Evolutionary conservation across 2,329 filamentous ascomycete genomes (phyloP).

Genomic region (Cadophora sp.): DNA sequence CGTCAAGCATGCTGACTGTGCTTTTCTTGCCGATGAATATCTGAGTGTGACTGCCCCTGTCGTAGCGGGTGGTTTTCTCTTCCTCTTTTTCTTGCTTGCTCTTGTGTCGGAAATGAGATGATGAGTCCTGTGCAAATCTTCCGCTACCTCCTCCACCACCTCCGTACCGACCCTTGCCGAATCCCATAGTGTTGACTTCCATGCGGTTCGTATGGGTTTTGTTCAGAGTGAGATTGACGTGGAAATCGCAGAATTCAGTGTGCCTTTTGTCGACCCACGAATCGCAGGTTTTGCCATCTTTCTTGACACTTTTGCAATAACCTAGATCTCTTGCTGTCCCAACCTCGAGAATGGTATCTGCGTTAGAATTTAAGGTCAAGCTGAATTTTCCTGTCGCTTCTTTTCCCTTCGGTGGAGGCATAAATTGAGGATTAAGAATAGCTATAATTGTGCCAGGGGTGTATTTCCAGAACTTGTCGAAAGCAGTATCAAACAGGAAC

Average conservation of each 20-base stretch:
- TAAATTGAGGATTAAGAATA: constrained; percentile 87
- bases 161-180: constrained; percentile 43
- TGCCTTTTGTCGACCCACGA: constrained; percentile 88
- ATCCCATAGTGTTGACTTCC: constrained; percentile 78
- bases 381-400: constrained; percentile 84
- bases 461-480: constrained; percentile 94
- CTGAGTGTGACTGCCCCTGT: constrained; percentile 63
- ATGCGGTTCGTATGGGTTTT: constrained; percentile 72
- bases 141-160: constrained; percentile 36
- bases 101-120: constrained; percentile 35
- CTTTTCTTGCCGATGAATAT: constrained; percentile 60
- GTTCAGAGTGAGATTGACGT: constrained; percentile 81
- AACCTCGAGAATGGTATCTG: constrained; percentile 89
- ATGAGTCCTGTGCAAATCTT: constrained; percentile 34
- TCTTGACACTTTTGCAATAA: constrained; percentile 84
- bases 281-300: constrained; percentile 81
- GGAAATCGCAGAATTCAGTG: constrained; percentile 91
- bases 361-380: constrained; percentile 82
- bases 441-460: constrained; percentile 89
- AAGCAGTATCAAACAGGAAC: constrained; percentile 90
- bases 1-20: constrained; percentile 69
- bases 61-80: constrained; percentile 52
- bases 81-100: constrained; percentile 41
- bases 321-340: constrained; percentile 85
- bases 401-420: constrained; percentile 81